Conservation (phyloP, 345 rosid species). For the Citropsis articulata region DNA sequence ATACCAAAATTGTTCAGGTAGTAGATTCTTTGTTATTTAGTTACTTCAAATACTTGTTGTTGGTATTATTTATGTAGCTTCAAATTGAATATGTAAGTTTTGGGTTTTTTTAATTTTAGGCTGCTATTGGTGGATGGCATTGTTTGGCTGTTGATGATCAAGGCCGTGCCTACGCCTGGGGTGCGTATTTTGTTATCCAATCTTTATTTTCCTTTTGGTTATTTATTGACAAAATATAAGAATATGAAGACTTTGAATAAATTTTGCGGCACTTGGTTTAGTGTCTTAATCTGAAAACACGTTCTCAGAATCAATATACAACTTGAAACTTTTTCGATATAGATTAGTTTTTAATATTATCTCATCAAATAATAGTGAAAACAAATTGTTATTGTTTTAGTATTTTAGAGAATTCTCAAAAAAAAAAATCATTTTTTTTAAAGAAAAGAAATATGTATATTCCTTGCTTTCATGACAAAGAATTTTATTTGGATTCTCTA, state of each 20-base stretch:
- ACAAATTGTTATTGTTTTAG: not conserved
- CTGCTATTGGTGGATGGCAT: slow-evolving; percentile 99
- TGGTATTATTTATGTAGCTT: not conserved
- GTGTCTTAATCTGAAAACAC: not conserved
- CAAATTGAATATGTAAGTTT: not conserved
- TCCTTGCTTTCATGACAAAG: not conserved
- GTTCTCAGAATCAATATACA: not conserved
- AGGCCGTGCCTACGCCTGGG: slow-evolving; percentile 98
- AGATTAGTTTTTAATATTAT: not conserved
- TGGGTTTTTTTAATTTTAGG: slow-evolving; percentile 41
- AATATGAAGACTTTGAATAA: not conserved
- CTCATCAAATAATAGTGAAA: not conserved
- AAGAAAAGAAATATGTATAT: too few relatives aligned
- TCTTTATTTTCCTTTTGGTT: not conserved
- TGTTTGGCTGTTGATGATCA: slow-evolving; percentile 99
- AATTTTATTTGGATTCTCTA: not conserved
- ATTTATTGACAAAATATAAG: not conserved
- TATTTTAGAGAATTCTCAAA: not conserved
- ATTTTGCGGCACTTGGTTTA: not conserved
- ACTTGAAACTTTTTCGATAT: not conserved
- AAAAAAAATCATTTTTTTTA: too few relatives aligned
- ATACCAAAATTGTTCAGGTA: slow-evolving; percentile 87
- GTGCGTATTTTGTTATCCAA: slow-evolving; percentile 30
- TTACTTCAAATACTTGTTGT: not conserved
- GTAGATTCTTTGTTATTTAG: not conserved